Percentiles rank a stretch among this genome's conserved stretches.
These are phyloP conservation scores for Penicillium alfredii DNA, from an alignment of 495 filamentous ascomycete genomes.

Conservation along the genomic window DNA sequence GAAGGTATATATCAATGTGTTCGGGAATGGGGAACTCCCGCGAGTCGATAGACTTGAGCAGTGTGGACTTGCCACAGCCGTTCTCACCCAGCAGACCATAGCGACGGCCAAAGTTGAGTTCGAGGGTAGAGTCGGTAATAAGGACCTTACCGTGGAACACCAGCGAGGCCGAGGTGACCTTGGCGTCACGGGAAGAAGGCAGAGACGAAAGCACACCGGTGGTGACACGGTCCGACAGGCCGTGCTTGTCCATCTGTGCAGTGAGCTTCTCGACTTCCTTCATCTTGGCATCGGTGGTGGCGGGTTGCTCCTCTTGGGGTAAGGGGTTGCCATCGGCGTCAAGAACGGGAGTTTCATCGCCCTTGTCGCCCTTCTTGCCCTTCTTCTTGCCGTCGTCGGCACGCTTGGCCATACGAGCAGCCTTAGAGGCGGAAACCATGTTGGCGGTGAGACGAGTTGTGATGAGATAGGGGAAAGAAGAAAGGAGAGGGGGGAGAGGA, in stretches of 20 bases:
- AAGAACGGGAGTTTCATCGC: constrained; percentile 58
- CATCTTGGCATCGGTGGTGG: constrained; percentile 64
- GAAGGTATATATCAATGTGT: constrained; percentile 95
- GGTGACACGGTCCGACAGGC: constrained; percentile 94
- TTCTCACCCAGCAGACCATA: constrained; percentile 98
- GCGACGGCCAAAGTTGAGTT: constrained; percentile 85
- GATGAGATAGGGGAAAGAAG: constrained; percentile 9
- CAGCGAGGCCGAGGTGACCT: constrained; percentile 87
- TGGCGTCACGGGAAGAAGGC: constrained; percentile 79
- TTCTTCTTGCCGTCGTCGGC: constrained; percentile 66
- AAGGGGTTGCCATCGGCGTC: constrained; percentile 47
- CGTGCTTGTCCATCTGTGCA: constrained; percentile 90
- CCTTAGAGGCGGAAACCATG: constrained; percentile 90
- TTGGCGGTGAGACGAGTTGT: constrained; percentile 24
- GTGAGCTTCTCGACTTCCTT: constrained; percentile 75
- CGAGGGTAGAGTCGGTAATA: constrained; percentile 85
- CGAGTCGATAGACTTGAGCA: constrained; percentile 88
- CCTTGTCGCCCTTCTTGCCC: constrained; percentile 66
- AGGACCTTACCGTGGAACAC: constrained; percentile 98
- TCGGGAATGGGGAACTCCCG: constrained; percentile 95
- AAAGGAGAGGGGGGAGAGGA: constrained; percentile 2
- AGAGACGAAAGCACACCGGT: constrained; percentile 93
- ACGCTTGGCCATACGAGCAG: constrained; percentile 93
- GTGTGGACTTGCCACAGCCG: constrained; percentile 96
- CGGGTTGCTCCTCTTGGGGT: constrained; percentile 57